Conservation (phyloP, 192 early-diverging fungal genomes). For the Helicostylum pulchrum region DNA sequence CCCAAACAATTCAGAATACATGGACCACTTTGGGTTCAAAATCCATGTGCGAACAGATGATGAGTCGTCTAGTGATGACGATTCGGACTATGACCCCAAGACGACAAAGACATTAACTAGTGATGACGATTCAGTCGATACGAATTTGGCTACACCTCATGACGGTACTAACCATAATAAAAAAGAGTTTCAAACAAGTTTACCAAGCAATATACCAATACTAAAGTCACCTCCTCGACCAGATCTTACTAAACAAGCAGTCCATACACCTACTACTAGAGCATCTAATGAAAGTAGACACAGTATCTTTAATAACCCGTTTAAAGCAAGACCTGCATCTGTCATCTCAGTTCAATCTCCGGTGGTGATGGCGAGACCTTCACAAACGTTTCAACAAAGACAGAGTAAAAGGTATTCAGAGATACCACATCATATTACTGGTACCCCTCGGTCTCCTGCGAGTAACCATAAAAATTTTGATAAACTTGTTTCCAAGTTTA, state of each 20-base stretch:
- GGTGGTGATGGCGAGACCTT: conserved; percentile 20
- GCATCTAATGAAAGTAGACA: background rate
- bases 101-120: background rate
- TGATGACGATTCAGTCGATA: conserved; percentile 30
- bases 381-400: conserved; percentile 28
- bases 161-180: background rate
- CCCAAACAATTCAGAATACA: conserved; percentile 16
- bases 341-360: background rate
- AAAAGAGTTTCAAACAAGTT: background rate
- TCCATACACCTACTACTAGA: background rate
- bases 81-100: conserved; percentile 9
- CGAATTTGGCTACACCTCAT: conserved; percentile 28
- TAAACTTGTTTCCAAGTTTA: conserved; percentile 19
- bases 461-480: conserved; percentile 16
- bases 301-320: conserved; percentile 15
- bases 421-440: background rate
- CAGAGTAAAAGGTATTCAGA: conserved; percentile 35
- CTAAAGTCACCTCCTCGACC: background rate
- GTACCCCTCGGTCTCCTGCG: conserved; percentile 2
- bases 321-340: conserved; percentile 9
- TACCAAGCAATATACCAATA: background rate
- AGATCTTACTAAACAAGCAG: background rate
- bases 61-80: conserved; percentile 23
- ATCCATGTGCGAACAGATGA: conserved; percentile 33
- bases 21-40: conserved; percentile 31